phyloP scores from a whole-genome alignment of 148 eudicot species.

The Vaccinium corymbosum region DNA sequence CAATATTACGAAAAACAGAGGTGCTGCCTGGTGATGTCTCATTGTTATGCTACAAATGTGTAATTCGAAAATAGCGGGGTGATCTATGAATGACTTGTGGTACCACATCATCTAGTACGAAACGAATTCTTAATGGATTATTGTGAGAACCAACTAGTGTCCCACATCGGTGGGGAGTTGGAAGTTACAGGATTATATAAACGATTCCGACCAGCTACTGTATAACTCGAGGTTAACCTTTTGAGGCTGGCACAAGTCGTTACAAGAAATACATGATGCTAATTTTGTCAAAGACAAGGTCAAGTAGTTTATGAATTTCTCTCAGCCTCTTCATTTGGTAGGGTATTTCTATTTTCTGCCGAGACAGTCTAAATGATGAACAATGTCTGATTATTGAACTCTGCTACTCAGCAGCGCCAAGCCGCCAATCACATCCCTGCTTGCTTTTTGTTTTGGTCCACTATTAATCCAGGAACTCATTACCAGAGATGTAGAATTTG shows the following conservation, averaged over 20 bases:
- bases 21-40: background rate
- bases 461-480: no score
- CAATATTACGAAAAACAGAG: background rate
- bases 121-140: background rate
- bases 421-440: no score
- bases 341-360: background rate
- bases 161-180: no score
- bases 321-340: background rate
- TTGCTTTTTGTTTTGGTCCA: no score
- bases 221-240: no score
- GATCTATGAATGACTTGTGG: background rate
- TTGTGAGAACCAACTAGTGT: no score
- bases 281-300: background rate
- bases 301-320: background rate
- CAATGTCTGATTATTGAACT: no score
- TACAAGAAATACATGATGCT: background rate
- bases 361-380: background rate
- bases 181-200: no score
- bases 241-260: no score
- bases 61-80: background rate
- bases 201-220: no score
- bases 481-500: no score
- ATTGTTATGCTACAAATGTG: background rate
- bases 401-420: no score
- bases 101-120: background rate